Percentiles rank a stretch among this genome's conserved stretches.
phyloP scores from a whole-genome alignment of 371 early-diverging fungal species.

The Syncephalastrum contaminatum region DNA sequence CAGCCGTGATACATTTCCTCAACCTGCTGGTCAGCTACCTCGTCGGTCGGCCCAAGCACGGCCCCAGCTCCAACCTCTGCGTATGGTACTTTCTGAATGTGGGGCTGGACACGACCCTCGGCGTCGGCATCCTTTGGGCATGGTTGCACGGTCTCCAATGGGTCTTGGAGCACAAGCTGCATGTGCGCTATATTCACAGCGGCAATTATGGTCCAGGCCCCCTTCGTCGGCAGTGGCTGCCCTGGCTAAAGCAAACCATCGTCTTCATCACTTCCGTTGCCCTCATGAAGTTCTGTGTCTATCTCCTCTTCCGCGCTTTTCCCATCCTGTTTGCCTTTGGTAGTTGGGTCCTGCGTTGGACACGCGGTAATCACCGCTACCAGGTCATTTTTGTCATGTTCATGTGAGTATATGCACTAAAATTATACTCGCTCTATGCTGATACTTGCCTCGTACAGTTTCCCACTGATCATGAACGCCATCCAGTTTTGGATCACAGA shows the following conservation, averaged over 20 bases:
- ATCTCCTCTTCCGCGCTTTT: constrained; percentile 26
- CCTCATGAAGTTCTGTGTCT: constrained; percentile 43
- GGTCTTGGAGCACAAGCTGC: constrained; percentile 12
- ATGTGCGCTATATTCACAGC: constrained; percentile 37
- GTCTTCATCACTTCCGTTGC: constrained; percentile 36
- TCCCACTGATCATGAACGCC: constrained; percentile 65
- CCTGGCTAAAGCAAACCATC: constrained; percentile 39
- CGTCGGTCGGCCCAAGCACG: constrained; percentile 45
- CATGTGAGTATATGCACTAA: constrained; percentile 24
- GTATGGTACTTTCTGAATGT: constrained; percentile 72
- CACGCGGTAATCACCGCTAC: constrained; percentile 38
- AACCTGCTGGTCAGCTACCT: constrained; percentile 58
- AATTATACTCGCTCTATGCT: background rate
- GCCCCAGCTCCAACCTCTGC: constrained; percentile 55
- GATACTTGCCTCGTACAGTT: too few relatives aligned
- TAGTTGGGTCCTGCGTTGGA: constrained; percentile 39
- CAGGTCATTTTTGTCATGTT: constrained; percentile 53
- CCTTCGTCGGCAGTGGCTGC: constrained; percentile 25
- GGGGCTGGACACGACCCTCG: constrained; percentile 62
- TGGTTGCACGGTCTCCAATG: constrained; percentile 42
- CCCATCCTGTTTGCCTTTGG: constrained; percentile 39
- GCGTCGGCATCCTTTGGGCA: constrained; percentile 57
- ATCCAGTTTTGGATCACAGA: constrained; percentile 70
- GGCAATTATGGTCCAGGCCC: constrained; percentile 44
- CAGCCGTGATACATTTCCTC: constrained; percentile 56